Percentiles rank a stretch among this genome's conserved stretches.
These are phyloP conservation scores for Nevesoporus exiguus DNA, from an alignment of 768 basidiomycete genomes.

Conservation along the genomic window DNA sequence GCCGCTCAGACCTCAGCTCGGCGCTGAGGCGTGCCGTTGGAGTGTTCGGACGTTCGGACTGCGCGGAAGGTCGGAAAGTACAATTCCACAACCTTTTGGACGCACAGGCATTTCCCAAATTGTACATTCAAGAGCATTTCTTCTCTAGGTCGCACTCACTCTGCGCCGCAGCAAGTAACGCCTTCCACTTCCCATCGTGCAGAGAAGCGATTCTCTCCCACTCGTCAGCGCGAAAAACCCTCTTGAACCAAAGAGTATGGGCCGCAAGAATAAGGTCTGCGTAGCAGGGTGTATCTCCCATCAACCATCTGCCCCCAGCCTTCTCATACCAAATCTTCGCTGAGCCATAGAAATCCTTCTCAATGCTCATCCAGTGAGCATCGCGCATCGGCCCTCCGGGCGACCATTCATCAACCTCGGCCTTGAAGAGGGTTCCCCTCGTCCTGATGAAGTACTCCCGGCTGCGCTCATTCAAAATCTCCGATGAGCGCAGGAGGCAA, in stretches of 20 bases:
- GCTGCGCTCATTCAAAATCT: slow-evolving; percentile 35
- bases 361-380: slow-evolving; percentile 24
- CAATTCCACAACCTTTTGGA: too few relatives aligned
- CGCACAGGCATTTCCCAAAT: too few relatives aligned
- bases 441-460: slow-evolving; percentile 37
- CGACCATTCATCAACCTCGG: slow-evolving; percentile 38
- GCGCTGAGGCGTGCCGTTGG: too few relatives aligned
- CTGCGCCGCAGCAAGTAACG: slow-evolving; percentile 22
- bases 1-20: too few relatives aligned
- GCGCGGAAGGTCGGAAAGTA: too few relatives aligned
- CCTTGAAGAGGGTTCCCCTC: slow-evolving; percentile 32
- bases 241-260: slow-evolving; percentile 15
- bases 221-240: slow-evolving; percentile 22
- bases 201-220: slow-evolving; percentile 25
- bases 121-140: not conserved
- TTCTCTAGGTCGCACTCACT: slow-evolving; percentile 26
- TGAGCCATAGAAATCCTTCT: slow-evolving; percentile 11
- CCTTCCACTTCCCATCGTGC: slow-evolving; percentile 28
- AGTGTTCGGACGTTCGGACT: too few relatives aligned
- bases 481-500: slow-evolving; percentile 20
- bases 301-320: slow-evolving; percentile 27
- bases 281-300: slow-evolving; percentile 31
- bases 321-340: slow-evolving; percentile 22
- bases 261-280: slow-evolving; percentile 29
- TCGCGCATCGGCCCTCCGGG: slow-evolving; percentile 34